Conservation (phyloP, 139 green algal genomes). For the Edaphochlamys debaryana region DNA sequence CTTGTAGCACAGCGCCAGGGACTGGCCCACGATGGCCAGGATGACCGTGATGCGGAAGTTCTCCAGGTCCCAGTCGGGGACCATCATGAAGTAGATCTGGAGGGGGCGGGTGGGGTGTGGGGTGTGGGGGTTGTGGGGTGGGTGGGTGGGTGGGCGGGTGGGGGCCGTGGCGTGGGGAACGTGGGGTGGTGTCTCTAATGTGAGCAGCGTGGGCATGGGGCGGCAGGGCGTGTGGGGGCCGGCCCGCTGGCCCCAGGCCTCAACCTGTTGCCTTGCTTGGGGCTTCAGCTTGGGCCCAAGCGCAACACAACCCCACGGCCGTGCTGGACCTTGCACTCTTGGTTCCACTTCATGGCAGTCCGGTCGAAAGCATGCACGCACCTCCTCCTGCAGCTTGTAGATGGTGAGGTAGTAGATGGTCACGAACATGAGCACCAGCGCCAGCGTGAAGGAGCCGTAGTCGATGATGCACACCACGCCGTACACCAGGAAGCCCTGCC, state of each 20-base stretch:
- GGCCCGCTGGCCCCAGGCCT: no score
- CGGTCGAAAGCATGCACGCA: no score
- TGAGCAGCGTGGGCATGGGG: not conserved
- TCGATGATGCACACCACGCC: slow-evolving; percentile 38
- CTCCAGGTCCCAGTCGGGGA: slow-evolving; percentile 50
- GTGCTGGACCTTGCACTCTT: no score
- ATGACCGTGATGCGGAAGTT: slow-evolving; percentile 69
- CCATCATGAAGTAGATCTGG: slow-evolving; percentile 60
- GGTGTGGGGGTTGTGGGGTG: not conserved
- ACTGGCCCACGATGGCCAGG: slow-evolving; percentile 66
- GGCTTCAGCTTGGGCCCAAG: no score
- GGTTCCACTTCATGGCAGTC: no score
- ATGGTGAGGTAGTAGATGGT: slow-evolving; percentile 71
- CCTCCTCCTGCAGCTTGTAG: slow-evolving; percentile 70
- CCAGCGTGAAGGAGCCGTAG: slow-evolving; percentile 50
- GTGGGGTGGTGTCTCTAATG: not conserved
- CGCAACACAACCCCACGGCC: no score
- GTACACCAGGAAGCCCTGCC: slow-evolving; percentile 51
- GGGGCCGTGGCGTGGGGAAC: no score
- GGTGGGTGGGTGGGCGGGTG: no score
- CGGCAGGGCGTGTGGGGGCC: no score
- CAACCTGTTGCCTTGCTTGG: no score
- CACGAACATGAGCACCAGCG: slow-evolving; percentile 55
- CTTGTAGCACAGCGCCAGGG: slow-evolving; percentile 52
- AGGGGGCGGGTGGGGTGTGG: not conserved